Evolutionary conservation across 2,329 filamentous ascomycete species (phyloP), one percentile per base, ranked within the genome.

Genomic region (Cryphonectria parasitica): DNA sequence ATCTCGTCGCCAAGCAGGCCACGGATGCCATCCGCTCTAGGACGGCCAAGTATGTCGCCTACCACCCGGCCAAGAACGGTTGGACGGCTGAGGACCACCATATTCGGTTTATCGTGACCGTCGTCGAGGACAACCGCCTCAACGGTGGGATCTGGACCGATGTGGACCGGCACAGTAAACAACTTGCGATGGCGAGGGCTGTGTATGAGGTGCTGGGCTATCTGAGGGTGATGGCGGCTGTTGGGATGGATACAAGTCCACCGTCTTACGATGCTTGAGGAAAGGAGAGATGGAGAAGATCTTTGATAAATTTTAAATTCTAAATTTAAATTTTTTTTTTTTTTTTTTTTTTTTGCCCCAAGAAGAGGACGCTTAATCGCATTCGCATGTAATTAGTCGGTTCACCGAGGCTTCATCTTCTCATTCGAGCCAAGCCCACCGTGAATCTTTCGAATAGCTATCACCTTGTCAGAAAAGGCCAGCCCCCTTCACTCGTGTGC

Each of bases 71-170:
- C 69, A 82, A 82, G 77, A 70, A 71, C 2, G 75, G 69, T 36
- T 82, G 80, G 81, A 77, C 77, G 28, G 64, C 73, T 58, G 77
- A 81, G 64, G 81, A 83, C 70, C 80, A 83, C 71, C 73, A 80
- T 62, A 75, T 81, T 56, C 79, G 81, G 49, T 83, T 83, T 76
- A 78, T 83, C 54, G 76, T 76, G 60, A 78, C 77, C 36, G 76
- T 81, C 49, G 71, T 81, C n/a, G 68, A 69, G 36, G 80, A 82
- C 73, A 81, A 79, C 67, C 73, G 79, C 72, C 74, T 82, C 62
- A 76, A 75, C 67, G 73, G 63, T 22, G 60, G 74, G 41, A 45
- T 79, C 71, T 82, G 80, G 80, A 74, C 74, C 60, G 75, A 78
- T 36, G 72, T 67, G 17, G 77, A 79, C 28, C 80, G 77, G 78